Conservation (phyloP, 768 basidiomycete genomes). For the Boletus tylopilopsis region DNA sequence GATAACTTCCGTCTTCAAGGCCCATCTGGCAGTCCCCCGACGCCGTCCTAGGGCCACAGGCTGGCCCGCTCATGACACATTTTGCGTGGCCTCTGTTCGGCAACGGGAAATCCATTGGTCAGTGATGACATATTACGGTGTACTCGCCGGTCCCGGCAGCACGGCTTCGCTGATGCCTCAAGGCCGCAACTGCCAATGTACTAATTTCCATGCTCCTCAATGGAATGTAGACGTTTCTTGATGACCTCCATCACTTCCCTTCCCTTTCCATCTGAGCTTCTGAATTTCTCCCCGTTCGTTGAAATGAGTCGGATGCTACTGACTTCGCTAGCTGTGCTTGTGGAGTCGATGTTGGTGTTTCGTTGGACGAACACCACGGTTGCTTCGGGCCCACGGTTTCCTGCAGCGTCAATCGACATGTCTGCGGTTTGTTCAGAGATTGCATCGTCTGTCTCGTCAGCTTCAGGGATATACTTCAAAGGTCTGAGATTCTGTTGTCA, state of each 20-base stretch:
- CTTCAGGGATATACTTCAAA: constrained; percentile 23
- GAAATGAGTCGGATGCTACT: constrained; percentile 3
- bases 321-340: constrained; percentile 6
- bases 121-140: constrained; percentile 1
- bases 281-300: not conserved
- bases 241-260: constrained; percentile 1
- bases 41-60: not conserved
- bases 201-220: not conserved
- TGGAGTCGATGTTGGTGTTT: constrained; percentile 6
- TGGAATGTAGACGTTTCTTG: constrained; percentile 10
- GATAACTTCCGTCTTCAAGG: constrained; percentile 9
- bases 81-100: not conserved
- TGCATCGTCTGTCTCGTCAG: constrained; percentile 17
- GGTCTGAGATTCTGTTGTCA: constrained; percentile 7
- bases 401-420: not conserved
- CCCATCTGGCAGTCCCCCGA: not conserved
- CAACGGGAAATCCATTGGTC: not conserved
- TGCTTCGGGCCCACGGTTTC: not conserved
- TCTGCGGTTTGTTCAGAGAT: constrained; percentile 18
- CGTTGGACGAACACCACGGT: not conserved
- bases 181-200: constrained; percentile 7
- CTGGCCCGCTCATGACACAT: not conserved
- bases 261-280: constrained; percentile 5
- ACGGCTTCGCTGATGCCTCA: constrained; percentile 4
- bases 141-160: constrained; percentile 1